Evolutionary conservation across 1,284 basidiomycete species (phyloP), one percentile per base, ranked within the genome.

Genomic region (Cutaneotrichosporon daszewskae): DNA sequence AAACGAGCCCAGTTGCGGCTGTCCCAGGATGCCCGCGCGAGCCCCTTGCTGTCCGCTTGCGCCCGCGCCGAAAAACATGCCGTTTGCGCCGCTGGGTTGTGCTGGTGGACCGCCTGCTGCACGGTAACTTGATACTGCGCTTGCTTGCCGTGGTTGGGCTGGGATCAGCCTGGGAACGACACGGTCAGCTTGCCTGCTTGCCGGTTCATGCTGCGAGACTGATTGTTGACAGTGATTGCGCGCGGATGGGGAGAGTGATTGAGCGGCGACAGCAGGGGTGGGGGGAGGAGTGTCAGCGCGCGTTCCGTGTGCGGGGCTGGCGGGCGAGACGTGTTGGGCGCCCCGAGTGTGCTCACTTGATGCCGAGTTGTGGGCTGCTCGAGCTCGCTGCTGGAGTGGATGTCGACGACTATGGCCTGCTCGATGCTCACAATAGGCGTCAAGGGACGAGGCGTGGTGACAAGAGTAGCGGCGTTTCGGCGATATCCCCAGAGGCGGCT

Each of bases 61-160:
- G 28, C 42, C 59, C 40, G 62, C 59, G 31, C 64, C 59, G 58
- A 64, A 69, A 49, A 59, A 69, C 62, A 69, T 64, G 31, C 48
- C 50, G 41, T 55, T 54, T 14, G 48, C 48, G n/a, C 40, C 46
- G 18, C 43, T 38, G 7, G 49, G 32, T 20, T 39, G 38, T 1
- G 45, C 29, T 3, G 43, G 33, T 14, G 50, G 43, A 20, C 37
- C 46, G 25, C 37, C 20, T 38, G 40, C 37, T 19, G 50, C 40
- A 7, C 50, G 50, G 38, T 43, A 52, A 16, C 50, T 46, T 14
- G 46, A 32, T 10, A 46, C 46, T 9, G 49, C 37, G 11, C 37
- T 33, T 28, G 40, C 38, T 33, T 45, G 46, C 34, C 46, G 28
- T 37, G 46, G 50, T 27, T 52, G 50, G 26, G 28, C 50, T 52